Evolutionary conservation across 2,329 filamentous ascomycete genomes (phyloP).

Genomic region (Ascochyta rabiei): DNA sequence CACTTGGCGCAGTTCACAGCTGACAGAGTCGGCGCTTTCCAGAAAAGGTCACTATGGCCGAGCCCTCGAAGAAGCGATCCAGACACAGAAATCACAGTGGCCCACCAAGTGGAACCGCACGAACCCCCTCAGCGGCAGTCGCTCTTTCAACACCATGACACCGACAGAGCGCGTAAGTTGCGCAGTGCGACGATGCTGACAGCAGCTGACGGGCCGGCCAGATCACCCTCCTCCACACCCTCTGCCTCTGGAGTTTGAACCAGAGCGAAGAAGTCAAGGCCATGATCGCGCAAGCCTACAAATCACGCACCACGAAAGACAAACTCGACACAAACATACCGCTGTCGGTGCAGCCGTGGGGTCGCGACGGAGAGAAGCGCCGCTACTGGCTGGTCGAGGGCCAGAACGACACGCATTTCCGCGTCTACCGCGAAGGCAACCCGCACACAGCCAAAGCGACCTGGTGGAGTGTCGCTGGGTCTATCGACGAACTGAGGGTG

Average conservation of each 20-base stretch:
- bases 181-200: constrained; percentile 1
- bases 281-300: constrained; percentile 76
- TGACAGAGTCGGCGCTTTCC: constrained; percentile 41
- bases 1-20: constrained; percentile 13
- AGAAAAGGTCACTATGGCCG: constrained; percentile 92
- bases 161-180: constrained; percentile 75
- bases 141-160: constrained; percentile 81
- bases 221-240: constrained; percentile 81
- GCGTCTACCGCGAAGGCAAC: constrained; percentile 93
- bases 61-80: constrained; percentile 90
- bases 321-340: constrained; percentile 82
- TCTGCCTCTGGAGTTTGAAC: constrained; percentile 87
- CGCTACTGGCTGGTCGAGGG: constrained; percentile 95
- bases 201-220: constrained; percentile 50
- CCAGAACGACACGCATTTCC: constrained; percentile 89
- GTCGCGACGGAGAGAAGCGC: constrained; percentile 85
- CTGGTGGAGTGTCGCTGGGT: constrained; percentile 93
- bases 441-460: constrained; percentile 74
- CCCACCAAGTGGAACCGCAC: constrained; percentile 79
- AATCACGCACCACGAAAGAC: constrained; percentile 78
- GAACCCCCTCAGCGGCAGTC: constrained; percentile 81
- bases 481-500: constrained; percentile 80
- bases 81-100: constrained; percentile 87
- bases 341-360: constrained; percentile 89
- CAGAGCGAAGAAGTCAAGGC: constrained; percentile 83